Conservation (phyloP, 768 basidiomycete species). For the Boletus pseudo-olivaceus region DNA sequence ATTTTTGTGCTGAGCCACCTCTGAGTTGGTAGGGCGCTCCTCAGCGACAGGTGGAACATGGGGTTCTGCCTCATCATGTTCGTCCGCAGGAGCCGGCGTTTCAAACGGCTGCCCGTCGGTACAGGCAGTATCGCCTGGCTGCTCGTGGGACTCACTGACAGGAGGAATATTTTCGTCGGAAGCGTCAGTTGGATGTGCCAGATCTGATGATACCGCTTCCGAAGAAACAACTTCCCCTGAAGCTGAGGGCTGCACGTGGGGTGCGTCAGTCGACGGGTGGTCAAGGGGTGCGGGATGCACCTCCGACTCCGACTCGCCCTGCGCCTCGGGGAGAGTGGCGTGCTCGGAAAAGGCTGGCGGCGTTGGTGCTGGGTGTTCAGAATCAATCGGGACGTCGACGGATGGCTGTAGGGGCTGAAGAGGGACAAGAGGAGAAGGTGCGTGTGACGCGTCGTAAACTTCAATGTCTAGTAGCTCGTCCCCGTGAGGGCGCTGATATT, state of each 20-base stretch:
- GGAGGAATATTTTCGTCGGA: constrained; percentile 2
- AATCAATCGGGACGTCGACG: constrained; percentile 13
- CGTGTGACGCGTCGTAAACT: constrained; percentile 38
- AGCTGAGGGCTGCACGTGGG: constrained; percentile 14
- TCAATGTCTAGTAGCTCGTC: constrained; percentile 38
- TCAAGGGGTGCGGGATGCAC: constrained; percentile 13
- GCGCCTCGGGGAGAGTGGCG: constrained; percentile 1
- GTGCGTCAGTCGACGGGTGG: constrained; percentile 12
- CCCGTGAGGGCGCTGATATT: constrained; percentile 18
- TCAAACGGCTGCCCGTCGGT: constrained; percentile 6
- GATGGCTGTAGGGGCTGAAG: constrained; percentile 13
- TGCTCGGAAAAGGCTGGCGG: constrained; percentile 5
- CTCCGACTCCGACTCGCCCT: constrained; percentile 9
- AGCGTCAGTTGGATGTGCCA: constrained; percentile 6
- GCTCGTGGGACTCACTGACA: constrained; percentile 22
- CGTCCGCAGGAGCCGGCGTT: constrained; percentile 1
- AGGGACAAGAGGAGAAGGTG: constrained; percentile 26
- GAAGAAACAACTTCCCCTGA: constrained; percentile 8
- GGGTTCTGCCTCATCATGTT: constrained; percentile 1
- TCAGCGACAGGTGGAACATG: constrained; percentile 1
- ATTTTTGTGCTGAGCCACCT: constrained; percentile 9
- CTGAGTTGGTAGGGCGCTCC: constrained; percentile 5
- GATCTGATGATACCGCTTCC: constrained; percentile 2
- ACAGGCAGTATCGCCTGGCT: constrained; percentile 5
- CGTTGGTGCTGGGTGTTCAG: constrained; percentile 9